These are phyloP conservation scores for Epichloe festucae DNA, from an alignment of 2,329 filamentous ascomycete species.

Conservation along the genomic window DNA sequence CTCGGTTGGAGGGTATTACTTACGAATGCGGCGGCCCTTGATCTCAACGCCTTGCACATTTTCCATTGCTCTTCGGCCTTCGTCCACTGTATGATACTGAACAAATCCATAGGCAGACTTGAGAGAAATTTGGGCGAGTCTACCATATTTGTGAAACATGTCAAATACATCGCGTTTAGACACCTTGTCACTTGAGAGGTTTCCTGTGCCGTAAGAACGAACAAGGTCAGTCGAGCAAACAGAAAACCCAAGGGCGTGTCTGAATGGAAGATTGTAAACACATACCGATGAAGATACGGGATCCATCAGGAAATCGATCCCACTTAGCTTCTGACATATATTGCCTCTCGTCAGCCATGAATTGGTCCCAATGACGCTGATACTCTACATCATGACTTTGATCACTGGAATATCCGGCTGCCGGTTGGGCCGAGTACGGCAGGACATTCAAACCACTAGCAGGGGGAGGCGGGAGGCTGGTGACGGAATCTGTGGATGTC, in stretches of 20 bases:
- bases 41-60: slow-evolving; percentile 70
- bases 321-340: slow-evolving; percentile 69
- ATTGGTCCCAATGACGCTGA: slow-evolving; percentile 58
- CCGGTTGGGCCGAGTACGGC: slow-evolving; percentile 14
- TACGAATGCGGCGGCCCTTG: slow-evolving; percentile 86
- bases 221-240: slow-evolving; percentile 6
- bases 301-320: slow-evolving; percentile 68
- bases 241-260: not conserved
- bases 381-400: slow-evolving; percentile 30
- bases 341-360: slow-evolving; percentile 57
- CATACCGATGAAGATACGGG: slow-evolving; percentile 70
- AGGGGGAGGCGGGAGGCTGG: slow-evolving; percentile 18
- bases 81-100: slow-evolving; percentile 68
- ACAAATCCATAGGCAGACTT: slow-evolving; percentile 97
- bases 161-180: slow-evolving; percentile 91
- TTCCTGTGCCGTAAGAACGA: slow-evolving; percentile 43
- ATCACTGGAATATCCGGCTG: slow-evolving; percentile 16
- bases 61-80: slow-evolving; percentile 63
- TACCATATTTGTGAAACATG: slow-evolving; percentile 73
- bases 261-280: slow-evolving; percentile 7
- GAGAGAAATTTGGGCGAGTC: slow-evolving; percentile 85
- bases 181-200: slow-evolving; percentile 83
- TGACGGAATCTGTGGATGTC: slow-evolving; percentile 18
- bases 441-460: slow-evolving; percentile 17
- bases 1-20: slow-evolving; percentile 25